Evolutionary conservation across 441 rosid species (phyloP).

Genomic region (Melastoma candidum): DNA sequence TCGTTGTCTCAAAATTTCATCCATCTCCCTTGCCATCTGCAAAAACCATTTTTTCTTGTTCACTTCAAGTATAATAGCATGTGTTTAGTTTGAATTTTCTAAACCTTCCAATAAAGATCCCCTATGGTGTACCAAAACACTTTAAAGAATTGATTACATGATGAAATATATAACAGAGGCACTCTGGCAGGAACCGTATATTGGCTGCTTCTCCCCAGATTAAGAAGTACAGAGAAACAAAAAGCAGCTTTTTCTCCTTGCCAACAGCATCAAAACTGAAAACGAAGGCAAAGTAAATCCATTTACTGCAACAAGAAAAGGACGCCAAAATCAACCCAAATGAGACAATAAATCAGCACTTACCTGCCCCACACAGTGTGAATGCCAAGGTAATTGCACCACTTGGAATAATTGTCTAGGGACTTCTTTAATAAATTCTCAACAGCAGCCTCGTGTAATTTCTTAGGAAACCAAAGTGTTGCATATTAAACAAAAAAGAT

Average conservation of each 20-base stretch:
- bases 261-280: conserved; percentile 70
- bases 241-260: conserved; percentile 82
- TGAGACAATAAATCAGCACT: conserved; percentile 11
- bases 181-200: conserved; percentile 93
- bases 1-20: conserved; percentile 62
- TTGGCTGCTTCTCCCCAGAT: conserved; percentile 99
- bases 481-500: no score
- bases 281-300: conserved; percentile 7
- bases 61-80: neutral
- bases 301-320: neutral
- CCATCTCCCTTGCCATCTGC: conserved; percentile 97
- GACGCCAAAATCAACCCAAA: conserved; percentile 13
- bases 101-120: no score
- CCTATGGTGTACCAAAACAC: neutral
- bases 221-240: conserved; percentile 70
- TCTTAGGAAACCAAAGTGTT: conserved; percentile 32
- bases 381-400: conserved; percentile 85
- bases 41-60: conserved; percentile 5
- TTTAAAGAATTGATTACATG: conserved; percentile 43
- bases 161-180: conserved; percentile 98
- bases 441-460: conserved; percentile 70
- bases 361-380: conserved; percentile 93
- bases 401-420: conserved; percentile 79
- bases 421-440: conserved; percentile 68
- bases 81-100: no score